A percentile compares a stretch with the other conserved stretches of the same genome.
phyloP scores from a whole-genome alignment of 148 eudicot species.

The Agrostemma githago region DNA sequence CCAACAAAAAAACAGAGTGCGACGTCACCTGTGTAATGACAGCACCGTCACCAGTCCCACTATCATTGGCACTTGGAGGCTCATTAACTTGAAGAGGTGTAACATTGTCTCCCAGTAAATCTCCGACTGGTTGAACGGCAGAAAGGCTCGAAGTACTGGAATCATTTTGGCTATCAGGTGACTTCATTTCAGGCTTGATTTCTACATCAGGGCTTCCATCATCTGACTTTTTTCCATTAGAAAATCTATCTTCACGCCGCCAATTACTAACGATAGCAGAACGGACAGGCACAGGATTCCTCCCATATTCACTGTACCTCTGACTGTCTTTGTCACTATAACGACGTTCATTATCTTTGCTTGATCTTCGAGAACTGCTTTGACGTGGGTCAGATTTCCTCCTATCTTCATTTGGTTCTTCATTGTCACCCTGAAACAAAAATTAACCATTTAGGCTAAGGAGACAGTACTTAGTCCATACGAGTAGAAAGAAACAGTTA shows the following conservation, averaged over 20 bases:
- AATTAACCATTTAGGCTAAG: slow-evolving; percentile 21
- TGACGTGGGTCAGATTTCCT: slow-evolving; percentile 50
- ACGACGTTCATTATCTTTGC: slow-evolving; percentile 63
- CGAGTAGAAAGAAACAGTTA: neutral
- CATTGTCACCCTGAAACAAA: slow-evolving; percentile 62
- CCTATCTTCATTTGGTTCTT: slow-evolving; percentile 50
- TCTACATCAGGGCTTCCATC: slow-evolving; percentile 60
- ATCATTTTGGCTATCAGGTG: slow-evolving; percentile 67
- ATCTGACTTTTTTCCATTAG: slow-evolving; percentile 63
- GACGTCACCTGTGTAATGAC: slow-evolving; percentile 51
- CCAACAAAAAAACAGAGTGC: neutral
- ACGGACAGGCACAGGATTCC: slow-evolving; percentile 49
- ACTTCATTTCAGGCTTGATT: slow-evolving; percentile 52
- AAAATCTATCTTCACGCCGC: slow-evolving; percentile 88
- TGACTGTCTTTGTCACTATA: slow-evolving; percentile 50
- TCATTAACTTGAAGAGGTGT: slow-evolving; percentile 67
- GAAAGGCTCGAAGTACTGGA: slow-evolving; percentile 55
- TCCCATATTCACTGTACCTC: slow-evolving; percentile 43
- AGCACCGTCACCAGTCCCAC: slow-evolving; percentile 42
- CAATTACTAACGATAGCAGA: slow-evolving; percentile 64
- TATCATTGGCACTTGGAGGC: slow-evolving; percentile 68
- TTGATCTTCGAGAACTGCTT: slow-evolving; percentile 75
- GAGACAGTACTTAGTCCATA: slow-evolving; percentile 1
- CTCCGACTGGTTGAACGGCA: slow-evolving; percentile 65
- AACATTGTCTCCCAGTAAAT: slow-evolving; percentile 73